phyloP scores from a whole-genome alignment of 768 basidiomycete species.

The Leucosporidium creatinivorum region DNA sequence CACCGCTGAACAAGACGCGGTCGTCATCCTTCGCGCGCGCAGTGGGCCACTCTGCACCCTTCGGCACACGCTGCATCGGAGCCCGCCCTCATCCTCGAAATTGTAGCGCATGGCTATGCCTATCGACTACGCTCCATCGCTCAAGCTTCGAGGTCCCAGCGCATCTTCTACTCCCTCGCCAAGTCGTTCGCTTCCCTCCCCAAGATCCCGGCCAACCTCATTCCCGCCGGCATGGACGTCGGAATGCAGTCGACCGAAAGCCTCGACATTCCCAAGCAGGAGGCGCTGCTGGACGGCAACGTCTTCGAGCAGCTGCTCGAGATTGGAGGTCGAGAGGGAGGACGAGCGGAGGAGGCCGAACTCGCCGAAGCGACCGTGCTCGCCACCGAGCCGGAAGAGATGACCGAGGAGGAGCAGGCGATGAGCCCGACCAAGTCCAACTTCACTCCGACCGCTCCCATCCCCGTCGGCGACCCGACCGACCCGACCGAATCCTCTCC shows the following conservation, averaged over 20 bases:
- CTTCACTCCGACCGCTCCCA: conserved; percentile 1
- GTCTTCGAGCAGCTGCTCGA: conserved; percentile 21
- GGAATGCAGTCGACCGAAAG: not conserved
- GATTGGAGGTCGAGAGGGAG: conserved; percentile 18
- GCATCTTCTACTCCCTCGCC: conserved; percentile 34
- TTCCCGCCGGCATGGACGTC: not conserved
- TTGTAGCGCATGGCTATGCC: conserved; percentile 22
- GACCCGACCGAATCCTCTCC: not conserved
- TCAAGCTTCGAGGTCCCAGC: conserved; percentile 34
- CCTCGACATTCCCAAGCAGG: not conserved
- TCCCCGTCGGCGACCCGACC: not conserved
- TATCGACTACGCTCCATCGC: conserved; percentile 25
- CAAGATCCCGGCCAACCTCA: conserved; percentile 15
- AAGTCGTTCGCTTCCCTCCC: conserved; percentile 33
- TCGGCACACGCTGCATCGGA: conserved; percentile 11
- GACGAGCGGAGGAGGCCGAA: conserved; percentile 1
- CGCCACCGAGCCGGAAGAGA: conserved; percentile 23
- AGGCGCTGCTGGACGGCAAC: conserved; percentile 5
- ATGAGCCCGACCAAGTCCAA: not conserved
- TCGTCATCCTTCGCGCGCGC: too few relatives aligned
- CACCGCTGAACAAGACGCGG: too few relatives aligned
- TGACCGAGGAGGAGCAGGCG: conserved; percentile 6
- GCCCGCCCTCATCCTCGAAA: conserved; percentile 21
- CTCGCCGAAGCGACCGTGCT: conserved; percentile 9
- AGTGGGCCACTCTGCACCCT: conserved; percentile 26